Evolutionary conservation across 2,329 filamentous ascomycete species (phyloP).

Genomic region (Stemphylium vesicarium): DNA sequence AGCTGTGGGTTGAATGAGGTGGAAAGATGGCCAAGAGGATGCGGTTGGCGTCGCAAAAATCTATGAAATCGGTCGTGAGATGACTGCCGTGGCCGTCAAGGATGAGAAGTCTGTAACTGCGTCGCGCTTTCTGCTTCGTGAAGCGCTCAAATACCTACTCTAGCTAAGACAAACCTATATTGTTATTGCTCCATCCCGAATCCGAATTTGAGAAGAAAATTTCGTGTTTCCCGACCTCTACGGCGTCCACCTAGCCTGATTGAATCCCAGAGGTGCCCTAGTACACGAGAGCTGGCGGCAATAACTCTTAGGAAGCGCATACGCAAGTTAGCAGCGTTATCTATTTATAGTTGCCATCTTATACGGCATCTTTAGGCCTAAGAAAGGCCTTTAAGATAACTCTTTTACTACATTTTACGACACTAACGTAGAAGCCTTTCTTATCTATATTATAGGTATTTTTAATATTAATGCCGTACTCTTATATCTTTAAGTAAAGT

Average conservation of each 20-base stretch:
- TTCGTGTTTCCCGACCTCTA: not conserved
- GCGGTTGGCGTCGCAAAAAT: not conserved
- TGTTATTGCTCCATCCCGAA: not conserved
- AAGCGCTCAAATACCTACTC: not conserved
- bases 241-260: slow-evolving; percentile 4
- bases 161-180: not conserved
- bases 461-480: slow-evolving; percentile 5
- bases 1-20: not conserved
- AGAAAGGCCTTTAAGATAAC: slow-evolving; percentile 2
- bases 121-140: not conserved
- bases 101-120: not conserved
- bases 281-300: slow-evolving; percentile 16
- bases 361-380: not conserved
- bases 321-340: slow-evolving; percentile 9
- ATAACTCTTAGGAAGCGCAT: slow-evolving; percentile 13
- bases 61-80: not conserved
- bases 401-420: slow-evolving; percentile 3
- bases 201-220: not conserved
- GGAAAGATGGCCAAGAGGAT: not conserved
- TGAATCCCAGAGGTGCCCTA: slow-evolving; percentile 2
- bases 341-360: slow-evolving; percentile 1
- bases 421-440: slow-evolving; percentile 11
- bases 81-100: not conserved
- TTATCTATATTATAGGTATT: slow-evolving; percentile 21
- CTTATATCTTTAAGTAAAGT: slow-evolving; percentile 9